Evolutionary conservation across 2,329 filamentous ascomycete species (phyloP), one percentile per base, ranked within the genome.

Genomic region (Fusarium clavum): DNA sequence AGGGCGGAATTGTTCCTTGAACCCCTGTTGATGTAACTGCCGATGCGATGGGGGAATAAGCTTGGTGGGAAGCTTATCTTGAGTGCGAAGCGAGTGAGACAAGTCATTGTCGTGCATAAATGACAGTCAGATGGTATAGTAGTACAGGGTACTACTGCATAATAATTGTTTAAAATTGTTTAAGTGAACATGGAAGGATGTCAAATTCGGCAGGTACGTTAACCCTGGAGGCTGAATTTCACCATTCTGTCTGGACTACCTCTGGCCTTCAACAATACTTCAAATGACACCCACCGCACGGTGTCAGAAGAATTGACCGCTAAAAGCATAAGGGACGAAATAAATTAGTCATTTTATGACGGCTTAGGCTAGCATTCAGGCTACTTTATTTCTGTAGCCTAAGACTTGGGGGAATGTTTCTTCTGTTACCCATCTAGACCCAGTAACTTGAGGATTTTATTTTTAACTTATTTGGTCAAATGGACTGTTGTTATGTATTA

Each of bases 61-160:
- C 64, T 68, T 68, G 58, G 29, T 13, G 22, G 52, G 60, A 68
- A 67, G 64, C 58, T 68, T 68, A 59, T 58, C 9, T 25, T 16
- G 10, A 11, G 34, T 27, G 8, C 9, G 27, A 18, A 30, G 25
- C 9, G 32, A 18, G 16, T 29, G 4, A 12, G 27, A 27, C 27
- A 5, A 20, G n/a, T 25, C 38, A 30, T 18, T 8, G 8, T 13
- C 8, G n/a, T 43, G 29, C 20, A 16, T 27, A 40, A 30, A n/a
- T 16, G 9, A 13, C 5, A 9, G 38, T 18, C 32, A 18, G 16
- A 29, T 10, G 27, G 11, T 29, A 29, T 29, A 10, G 10, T 29
- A 11, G 27, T 29, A 29, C 27, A 29, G 27, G 27, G 27, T 29
- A 29, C 27, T 29, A 4, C 27, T n/a, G 34, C 34, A 38, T 9